These are phyloP conservation scores for Aureobasidium melanogenum DNA, from an alignment of 2,329 filamentous ascomycete genomes.

Conservation along the genomic window DNA sequence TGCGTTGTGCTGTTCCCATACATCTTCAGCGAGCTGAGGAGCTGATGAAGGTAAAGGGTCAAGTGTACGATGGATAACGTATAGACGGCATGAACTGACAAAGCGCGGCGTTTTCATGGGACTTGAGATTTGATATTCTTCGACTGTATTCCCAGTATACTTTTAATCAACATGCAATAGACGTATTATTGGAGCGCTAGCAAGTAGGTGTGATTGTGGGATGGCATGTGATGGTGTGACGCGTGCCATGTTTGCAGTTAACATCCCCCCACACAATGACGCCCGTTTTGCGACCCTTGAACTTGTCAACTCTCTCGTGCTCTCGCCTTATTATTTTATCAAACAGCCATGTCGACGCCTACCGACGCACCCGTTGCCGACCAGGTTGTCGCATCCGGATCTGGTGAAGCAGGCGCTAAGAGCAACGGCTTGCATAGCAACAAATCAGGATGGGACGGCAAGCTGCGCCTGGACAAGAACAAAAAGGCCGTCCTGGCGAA, in stretches of 20 bases:
- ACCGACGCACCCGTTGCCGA: background rate
- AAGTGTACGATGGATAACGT: background rate
- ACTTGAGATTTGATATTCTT: background rate
- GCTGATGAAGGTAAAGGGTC: background rate
- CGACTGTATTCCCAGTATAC: background rate
- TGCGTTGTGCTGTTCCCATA: conserved; percentile 45
- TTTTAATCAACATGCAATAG: background rate
- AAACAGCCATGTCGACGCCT: background rate
- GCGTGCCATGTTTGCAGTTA: background rate
- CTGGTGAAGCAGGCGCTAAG: background rate
- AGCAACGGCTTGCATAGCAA: conserved; percentile 14
- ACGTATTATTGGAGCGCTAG: background rate
- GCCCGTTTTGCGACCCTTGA: background rate
- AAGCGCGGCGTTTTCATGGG: conserved; percentile 7
- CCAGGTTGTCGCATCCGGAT: background rate
- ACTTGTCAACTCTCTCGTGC: background rate
- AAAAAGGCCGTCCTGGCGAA: conserved; percentile 62
- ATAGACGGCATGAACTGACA: background rate
- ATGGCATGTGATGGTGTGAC: background rate
- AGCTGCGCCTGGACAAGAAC: conserved; percentile 65
- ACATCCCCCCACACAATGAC: background rate
- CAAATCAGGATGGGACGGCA: conserved; percentile 66
- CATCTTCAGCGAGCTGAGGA: conserved; percentile 30
- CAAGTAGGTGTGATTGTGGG: background rate
- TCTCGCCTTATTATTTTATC: background rate